Evolutionary conservation across 2,329 filamentous ascomycete genomes (phyloP).

Genomic region (Fusarium transvaalense): DNA sequence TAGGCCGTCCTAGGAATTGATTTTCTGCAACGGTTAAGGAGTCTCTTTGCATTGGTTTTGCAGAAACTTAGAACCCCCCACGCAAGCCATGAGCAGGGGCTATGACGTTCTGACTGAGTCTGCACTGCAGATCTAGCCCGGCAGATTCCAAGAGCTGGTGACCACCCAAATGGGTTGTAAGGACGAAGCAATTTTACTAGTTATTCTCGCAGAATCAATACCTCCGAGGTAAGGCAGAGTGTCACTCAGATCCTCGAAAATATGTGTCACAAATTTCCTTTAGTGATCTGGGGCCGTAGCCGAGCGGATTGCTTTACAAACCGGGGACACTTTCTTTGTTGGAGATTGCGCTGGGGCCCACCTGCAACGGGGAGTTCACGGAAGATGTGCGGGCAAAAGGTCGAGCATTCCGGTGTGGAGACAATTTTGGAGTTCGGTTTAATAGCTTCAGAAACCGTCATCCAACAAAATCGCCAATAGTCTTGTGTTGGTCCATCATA

Average conservation of each 20-base stretch:
- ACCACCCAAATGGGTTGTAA: slow-evolving; percentile 2
- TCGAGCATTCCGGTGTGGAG: slow-evolving; percentile 28
- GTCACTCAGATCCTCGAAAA: slow-evolving; percentile 20
- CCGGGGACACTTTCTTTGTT: slow-evolving; percentile 44
- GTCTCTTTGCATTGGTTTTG: slow-evolving; percentile 28
- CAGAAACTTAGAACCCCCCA: slow-evolving; percentile 22
- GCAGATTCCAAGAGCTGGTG: slow-evolving; percentile 25
- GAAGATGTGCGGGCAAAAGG: slow-evolving; percentile 23
- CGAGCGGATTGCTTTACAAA: slow-evolving; percentile 36
- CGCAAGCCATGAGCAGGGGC: slow-evolving; percentile 32
- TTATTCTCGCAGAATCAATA: slow-evolving; percentile 12
- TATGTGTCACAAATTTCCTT: slow-evolving; percentile 36
- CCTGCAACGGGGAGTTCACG: slow-evolving; percentile 45
- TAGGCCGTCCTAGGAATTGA: slow-evolving; percentile 31
- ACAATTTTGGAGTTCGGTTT: slow-evolving; percentile 11
- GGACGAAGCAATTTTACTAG: slow-evolving; percentile 18
- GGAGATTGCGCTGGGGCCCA: slow-evolving; percentile 31
- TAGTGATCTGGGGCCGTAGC: slow-evolving; percentile 28
- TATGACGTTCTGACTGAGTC: slow-evolving; percentile 40
- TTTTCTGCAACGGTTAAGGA: slow-evolving; percentile 16
- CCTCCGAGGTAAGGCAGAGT: slow-evolving; percentile 3
- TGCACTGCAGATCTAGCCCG: slow-evolving; percentile 32
- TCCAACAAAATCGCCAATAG: slow-evolving; percentile 11
- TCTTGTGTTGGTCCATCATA: background rate
- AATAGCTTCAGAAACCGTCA: slow-evolving; percentile 7